Conservation (phyloP, 768 basidiomycete genomes). For the Boletus edulis region DNA sequence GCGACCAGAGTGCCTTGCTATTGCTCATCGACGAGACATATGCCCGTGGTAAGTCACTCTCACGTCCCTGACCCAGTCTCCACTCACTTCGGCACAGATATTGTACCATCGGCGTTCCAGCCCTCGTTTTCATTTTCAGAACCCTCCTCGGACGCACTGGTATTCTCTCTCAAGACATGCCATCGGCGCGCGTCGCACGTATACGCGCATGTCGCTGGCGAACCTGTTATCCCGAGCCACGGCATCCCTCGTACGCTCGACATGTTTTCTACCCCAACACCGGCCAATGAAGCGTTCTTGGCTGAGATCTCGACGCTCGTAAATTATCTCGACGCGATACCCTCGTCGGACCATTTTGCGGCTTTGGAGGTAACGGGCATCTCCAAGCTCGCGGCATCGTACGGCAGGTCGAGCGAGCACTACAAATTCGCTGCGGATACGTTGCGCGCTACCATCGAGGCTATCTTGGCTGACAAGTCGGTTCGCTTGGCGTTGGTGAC, state of each 20-base stretch:
- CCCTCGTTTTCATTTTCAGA: constrained; percentile 46
- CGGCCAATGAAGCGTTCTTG: constrained; percentile 38
- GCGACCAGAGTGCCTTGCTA: constrained; percentile 48
- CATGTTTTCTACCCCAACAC: constrained; percentile 40
- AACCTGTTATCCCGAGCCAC: constrained; percentile 31
- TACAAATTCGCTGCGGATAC: constrained; percentile 46
- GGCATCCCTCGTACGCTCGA: constrained; percentile 37
- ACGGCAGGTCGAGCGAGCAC: constrained; percentile 53
- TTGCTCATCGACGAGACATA: constrained; percentile 56
- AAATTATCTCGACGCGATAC: constrained; percentile 45
- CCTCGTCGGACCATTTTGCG: constrained; percentile 50
- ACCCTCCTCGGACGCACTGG: constrained; percentile 35
- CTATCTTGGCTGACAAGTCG: constrained; percentile 36
- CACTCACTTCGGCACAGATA: constrained; percentile 37
- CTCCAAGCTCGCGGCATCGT: constrained; percentile 41
- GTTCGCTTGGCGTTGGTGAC: constrained; percentile 55
- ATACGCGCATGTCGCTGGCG: constrained; percentile 53
- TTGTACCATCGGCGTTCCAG: constrained; percentile 51
- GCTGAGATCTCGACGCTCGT: constrained; percentile 44
- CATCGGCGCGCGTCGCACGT: constrained; percentile 54
- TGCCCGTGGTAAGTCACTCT: constrained; percentile 46
- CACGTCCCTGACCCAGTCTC: background rate
- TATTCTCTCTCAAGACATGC: constrained; percentile 56
- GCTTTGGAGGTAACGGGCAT: constrained; percentile 59
- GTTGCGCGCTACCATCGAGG: constrained; percentile 48